A percentile compares a stretch with the other conserved stretches of the same genome.
Evolutionary conservation across 2,329 filamentous ascomycete genomes (phyloP).

Genomic region (Neopestalotiopsis rosae): DNA sequence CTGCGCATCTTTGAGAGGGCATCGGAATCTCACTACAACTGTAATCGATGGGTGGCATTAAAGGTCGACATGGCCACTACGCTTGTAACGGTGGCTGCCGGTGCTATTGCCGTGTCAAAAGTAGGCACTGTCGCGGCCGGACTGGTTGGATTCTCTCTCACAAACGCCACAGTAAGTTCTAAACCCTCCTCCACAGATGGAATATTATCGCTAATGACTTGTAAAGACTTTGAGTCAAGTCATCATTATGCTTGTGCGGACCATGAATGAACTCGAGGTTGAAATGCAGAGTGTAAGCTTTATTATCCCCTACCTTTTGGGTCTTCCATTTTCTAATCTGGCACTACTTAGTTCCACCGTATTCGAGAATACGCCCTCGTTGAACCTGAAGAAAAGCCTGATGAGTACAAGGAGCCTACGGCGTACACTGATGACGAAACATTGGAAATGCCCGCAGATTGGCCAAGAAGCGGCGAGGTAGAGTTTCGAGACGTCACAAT

Average conservation of each 20-base stretch:
- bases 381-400: conserved; percentile 49
- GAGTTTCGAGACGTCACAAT: conserved; percentile 58
- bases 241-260: conserved; percentile 56
- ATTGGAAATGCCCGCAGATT: conserved; percentile 45
- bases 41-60: conserved; percentile 63
- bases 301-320: not conserved
- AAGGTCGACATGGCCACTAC: conserved; percentile 61
- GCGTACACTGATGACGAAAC: conserved; percentile 46
- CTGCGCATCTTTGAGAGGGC: conserved; percentile 52
- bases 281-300: conserved; percentile 59
- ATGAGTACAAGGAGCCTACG: conserved; percentile 45
- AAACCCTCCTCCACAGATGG: not conserved
- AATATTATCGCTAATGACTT: conserved; percentile 18
- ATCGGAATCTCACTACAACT: conserved; percentile 52
- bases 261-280: conserved; percentile 62
- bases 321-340: conserved; percentile 23
- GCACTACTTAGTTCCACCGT: conserved; percentile 47
- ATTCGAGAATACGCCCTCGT: conserved; percentile 55
- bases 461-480: conserved; percentile 53
- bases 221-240: conserved; percentile 51
- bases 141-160: conserved; percentile 61
- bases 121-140: conserved; percentile 53
- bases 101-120: conserved; percentile 56
- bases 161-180: conserved; percentile 52
- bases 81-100: conserved; percentile 55